Percentiles rank a stretch among this genome's conserved stretches.
phyloP scores from a whole-genome alignment of 2,329 filamentous ascomycete species.

The Sclerotinia sclerotiorum region DNA sequence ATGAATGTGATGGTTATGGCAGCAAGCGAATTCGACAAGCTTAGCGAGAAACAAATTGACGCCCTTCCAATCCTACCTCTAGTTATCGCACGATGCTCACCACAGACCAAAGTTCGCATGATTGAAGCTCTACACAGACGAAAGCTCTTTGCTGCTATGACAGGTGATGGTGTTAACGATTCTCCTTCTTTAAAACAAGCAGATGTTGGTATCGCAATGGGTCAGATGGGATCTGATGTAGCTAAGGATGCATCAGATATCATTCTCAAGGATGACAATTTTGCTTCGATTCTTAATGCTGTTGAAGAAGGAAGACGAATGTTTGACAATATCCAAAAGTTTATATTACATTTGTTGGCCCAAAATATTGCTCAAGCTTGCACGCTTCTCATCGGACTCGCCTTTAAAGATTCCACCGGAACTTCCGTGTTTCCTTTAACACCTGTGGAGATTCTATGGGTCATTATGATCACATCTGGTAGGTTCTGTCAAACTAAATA shows the following conservation, averaged over 20 bases:
- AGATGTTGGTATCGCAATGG: slow-evolving; percentile 65
- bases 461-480: slow-evolving; percentile 89
- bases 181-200: slow-evolving; percentile 55
- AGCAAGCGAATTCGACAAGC: slow-evolving; percentile 74
- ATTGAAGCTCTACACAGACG: slow-evolving; percentile 69
- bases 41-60: slow-evolving; percentile 75
- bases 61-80: slow-evolving; percentile 71
- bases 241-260: slow-evolving; percentile 63
- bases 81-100: slow-evolving; percentile 81
- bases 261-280: slow-evolving; percentile 70
- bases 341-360: slow-evolving; percentile 58
- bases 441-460: slow-evolving; percentile 86
- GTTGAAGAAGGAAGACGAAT: slow-evolving; percentile 71
- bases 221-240: slow-evolving; percentile 61
- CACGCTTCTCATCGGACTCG: slow-evolving; percentile 76
- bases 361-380: slow-evolving; percentile 84
- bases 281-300: slow-evolving; percentile 69
- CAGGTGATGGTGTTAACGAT: slow-evolving; percentile 50
- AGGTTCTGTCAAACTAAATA: background rate
- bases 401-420: slow-evolving; percentile 69
- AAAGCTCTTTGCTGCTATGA: slow-evolving; percentile 55
- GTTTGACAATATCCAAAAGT: slow-evolving; percentile 78
- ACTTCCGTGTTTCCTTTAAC: slow-evolving; percentile 84
- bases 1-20: slow-evolving; percentile 71
- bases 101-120: slow-evolving; percentile 87